Percentiles rank a stretch among this genome's conserved stretches.
phyloP scores from a whole-genome alignment of 116 monocot species.

The Papilionanthe hybrid region DNA sequence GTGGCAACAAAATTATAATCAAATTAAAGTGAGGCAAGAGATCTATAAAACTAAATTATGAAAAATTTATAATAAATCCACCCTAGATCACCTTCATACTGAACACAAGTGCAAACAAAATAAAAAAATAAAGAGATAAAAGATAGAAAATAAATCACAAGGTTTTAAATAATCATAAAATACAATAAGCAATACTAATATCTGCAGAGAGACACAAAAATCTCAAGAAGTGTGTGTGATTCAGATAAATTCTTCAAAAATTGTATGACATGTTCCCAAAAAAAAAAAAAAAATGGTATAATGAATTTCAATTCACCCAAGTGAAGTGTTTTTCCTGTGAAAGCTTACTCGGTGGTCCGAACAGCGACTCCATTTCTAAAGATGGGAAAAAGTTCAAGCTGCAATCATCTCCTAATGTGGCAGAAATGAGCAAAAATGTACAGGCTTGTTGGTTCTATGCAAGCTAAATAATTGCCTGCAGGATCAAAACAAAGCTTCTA shows the following conservation, averaged over 20 bases:
- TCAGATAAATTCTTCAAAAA: too few relatives aligned
- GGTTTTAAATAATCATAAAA: neutral
- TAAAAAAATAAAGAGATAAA: too few relatives aligned
- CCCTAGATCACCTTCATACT: neutral
- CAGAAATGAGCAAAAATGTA: neutral
- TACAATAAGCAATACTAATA: neutral
- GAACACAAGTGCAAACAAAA: neutral
- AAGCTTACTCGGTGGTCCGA: neutral
- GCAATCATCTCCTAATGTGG: neutral
- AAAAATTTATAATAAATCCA: too few relatives aligned
- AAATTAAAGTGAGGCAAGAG: too few relatives aligned
- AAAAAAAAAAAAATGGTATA: too few relatives aligned
- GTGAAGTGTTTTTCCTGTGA: neutral
- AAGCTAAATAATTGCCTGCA: constrained; percentile 12
- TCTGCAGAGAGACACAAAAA: neutral
- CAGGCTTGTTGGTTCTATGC: neutral
- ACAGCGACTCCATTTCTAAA: too few relatives aligned
- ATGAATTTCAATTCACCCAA: neutral
- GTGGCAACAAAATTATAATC: too few relatives aligned
- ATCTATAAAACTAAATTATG: too few relatives aligned
- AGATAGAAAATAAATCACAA: neutral
- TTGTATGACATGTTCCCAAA: too few relatives aligned
- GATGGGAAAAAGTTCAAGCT: neutral
- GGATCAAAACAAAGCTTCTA: constrained; percentile 8
- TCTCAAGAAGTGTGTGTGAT: neutral